phyloP scores from a whole-genome alignment of 768 basidiomycete genomes.

The Sistotremastrum niveocremeum region DNA sequence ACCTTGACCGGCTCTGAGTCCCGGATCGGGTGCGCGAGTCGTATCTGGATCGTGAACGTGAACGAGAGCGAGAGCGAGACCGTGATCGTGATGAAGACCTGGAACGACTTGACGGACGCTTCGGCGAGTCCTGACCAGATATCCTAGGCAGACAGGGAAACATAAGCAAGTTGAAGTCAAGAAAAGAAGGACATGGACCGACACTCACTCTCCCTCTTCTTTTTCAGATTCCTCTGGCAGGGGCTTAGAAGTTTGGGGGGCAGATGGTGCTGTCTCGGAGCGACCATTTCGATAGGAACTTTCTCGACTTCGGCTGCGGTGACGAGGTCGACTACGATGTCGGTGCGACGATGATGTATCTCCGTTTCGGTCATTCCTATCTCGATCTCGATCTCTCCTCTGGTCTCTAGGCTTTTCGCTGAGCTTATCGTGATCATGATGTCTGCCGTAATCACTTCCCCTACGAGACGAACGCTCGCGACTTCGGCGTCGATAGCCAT shows the following conservation, averaged over 20 bases:
- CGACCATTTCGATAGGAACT: slow-evolving; percentile 15
- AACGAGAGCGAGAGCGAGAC: background rate
- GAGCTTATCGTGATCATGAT: slow-evolving; percentile 12
- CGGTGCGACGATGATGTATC: slow-evolving; percentile 22
- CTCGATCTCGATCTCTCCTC: slow-evolving; percentile 10
- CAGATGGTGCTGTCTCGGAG: slow-evolving; percentile 5
- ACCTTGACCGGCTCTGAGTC: slow-evolving; percentile 6
- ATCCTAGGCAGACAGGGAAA: slow-evolving; percentile 32
- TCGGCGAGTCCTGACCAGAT: slow-evolving; percentile 38
- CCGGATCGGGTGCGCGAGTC: background rate
- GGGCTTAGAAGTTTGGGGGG: slow-evolving; percentile 6
- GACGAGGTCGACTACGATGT: slow-evolving; percentile 20
- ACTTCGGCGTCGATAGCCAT: slow-evolving; percentile 6
- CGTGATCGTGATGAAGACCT: slow-evolving; percentile 10
- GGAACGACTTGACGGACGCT: slow-evolving; percentile 13
- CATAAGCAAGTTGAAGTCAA: slow-evolving; percentile 5
- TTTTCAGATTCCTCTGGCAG: slow-evolving; percentile 38
- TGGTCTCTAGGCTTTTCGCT: slow-evolving; percentile 6
- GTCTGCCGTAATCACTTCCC: slow-evolving; percentile 25
- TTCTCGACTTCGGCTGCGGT: slow-evolving; percentile 16
- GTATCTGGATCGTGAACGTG: no score
- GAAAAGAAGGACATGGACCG: slow-evolving; percentile 8
- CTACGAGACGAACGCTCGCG: slow-evolving; percentile 16
- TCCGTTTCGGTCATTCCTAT: slow-evolving; percentile 14
- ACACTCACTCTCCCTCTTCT: slow-evolving; percentile 93